phyloP scores from a whole-genome alignment of 1,284 basidiomycete genomes.

The Chondrostereum purpureum region DNA sequence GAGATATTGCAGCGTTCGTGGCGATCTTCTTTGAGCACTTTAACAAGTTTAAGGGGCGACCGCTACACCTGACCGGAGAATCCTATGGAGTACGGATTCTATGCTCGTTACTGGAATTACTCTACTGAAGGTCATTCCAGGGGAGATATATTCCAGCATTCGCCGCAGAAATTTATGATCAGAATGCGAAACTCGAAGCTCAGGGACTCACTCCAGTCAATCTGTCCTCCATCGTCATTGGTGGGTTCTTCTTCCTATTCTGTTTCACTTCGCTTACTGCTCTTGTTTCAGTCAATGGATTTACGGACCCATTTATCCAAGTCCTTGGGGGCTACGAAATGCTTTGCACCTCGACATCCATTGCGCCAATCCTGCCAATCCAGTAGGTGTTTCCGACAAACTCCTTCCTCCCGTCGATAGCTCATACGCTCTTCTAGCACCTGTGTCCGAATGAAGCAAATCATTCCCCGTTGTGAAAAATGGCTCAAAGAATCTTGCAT shows the following conservation, averaged over 20 bases:
- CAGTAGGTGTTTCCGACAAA: slow-evolving; percentile 6
- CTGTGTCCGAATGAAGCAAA: slow-evolving; percentile 43
- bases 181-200: slow-evolving; percentile 43
- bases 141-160: slow-evolving; percentile 68
- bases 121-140: slow-evolving; percentile 13
- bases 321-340: slow-evolving; percentile 38
- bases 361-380: slow-evolving; percentile 33
- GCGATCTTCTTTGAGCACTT: slow-evolving; percentile 57
- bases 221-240: slow-evolving; percentile 57
- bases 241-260: slow-evolving; percentile 21
- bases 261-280: not conserved
- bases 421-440: slow-evolving; percentile 21
- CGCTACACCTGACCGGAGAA: slow-evolving; percentile 70
- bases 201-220: slow-evolving; percentile 52
- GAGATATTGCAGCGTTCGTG: slow-evolving; percentile 50
- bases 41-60: slow-evolving; percentile 40
- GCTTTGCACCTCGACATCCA: slow-evolving; percentile 39
- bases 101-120: not conserved
- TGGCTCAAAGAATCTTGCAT: slow-evolving; percentile 39
- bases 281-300: slow-evolving; percentile 45
- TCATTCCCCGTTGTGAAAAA: slow-evolving; percentile 39
- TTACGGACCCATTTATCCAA: slow-evolving; percentile 38
- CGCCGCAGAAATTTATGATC: slow-evolving; percentile 55
- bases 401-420: not conserved
- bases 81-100: slow-evolving; percentile 47